Conservation (phyloP, 768 basidiomycete species). For the Myochromella boudieri region DNA sequence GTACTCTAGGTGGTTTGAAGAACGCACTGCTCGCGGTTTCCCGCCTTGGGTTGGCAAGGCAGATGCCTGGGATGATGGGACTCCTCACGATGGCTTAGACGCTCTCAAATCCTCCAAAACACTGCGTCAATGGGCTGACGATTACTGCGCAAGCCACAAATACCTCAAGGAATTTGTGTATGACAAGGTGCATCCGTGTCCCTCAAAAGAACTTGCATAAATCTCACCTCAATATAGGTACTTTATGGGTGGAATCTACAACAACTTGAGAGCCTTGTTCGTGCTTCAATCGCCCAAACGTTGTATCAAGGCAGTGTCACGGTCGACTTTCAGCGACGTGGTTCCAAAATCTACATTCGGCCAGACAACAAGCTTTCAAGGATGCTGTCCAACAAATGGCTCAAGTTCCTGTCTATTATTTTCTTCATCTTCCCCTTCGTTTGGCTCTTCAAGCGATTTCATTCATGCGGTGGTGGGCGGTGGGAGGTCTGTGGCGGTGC, state of each 20-base stretch:
- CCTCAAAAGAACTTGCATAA: background rate
- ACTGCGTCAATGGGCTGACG: constrained; percentile 78
- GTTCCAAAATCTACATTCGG: constrained; percentile 59
- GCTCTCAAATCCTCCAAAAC: constrained; percentile 56
- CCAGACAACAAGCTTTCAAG: constrained; percentile 67
- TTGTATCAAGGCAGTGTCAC: constrained; percentile 45
- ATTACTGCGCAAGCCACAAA: constrained; percentile 72
- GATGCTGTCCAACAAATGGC: constrained; percentile 67
- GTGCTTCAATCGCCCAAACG: constrained; percentile 41
- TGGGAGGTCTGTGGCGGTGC: constrained; percentile 80
- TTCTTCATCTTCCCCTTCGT: constrained; percentile 76
- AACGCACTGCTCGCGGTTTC: constrained; percentile 47
- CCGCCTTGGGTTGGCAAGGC: constrained; percentile 41
- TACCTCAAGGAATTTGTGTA: constrained; percentile 79
- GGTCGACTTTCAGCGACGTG: constrained; percentile 49
- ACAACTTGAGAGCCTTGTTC: constrained; percentile 36
- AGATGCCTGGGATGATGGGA: constrained; percentile 19
- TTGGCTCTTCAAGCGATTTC: constrained; percentile 77
- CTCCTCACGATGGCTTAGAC: constrained; percentile 8
- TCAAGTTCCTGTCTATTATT: constrained; percentile 68
- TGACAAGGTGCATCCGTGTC: constrained; percentile 47
- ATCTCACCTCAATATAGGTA: constrained; percentile 23
- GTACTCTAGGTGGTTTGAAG: constrained; percentile 43
- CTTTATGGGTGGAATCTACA: constrained; percentile 50
- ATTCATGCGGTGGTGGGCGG: constrained; percentile 62